A percentile compares a stretch with the other conserved stretches of the same genome.
These are phyloP conservation scores for Termitomyces sp. DNA, from an alignment of 768 basidiomycete species.

Conservation along the genomic window DNA sequence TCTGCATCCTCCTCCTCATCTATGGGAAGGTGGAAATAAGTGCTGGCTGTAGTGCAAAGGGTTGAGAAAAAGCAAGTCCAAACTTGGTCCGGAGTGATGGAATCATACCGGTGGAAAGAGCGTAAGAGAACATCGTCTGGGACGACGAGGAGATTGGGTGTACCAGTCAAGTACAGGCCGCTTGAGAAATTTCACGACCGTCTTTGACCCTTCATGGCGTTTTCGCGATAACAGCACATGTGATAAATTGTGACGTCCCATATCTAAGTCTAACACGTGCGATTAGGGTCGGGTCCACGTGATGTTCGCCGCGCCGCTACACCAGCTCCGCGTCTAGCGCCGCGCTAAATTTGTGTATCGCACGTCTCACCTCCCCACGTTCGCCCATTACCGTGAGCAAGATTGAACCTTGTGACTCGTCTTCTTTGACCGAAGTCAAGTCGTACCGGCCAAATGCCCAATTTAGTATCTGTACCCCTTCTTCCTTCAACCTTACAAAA, in stretches of 20 bases:
- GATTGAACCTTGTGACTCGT: conserved; percentile 32
- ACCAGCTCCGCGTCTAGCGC: conserved; percentile 31
- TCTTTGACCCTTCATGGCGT: conserved; percentile 22
- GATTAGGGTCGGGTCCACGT: conserved; percentile 17
- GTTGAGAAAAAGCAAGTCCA: conserved; percentile 1
- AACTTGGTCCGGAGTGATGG: neutral
- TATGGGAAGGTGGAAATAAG: conserved; percentile 59
- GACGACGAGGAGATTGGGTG: conserved; percentile 2
- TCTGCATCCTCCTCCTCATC: conserved; percentile 50
- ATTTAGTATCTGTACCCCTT: conserved; percentile 59
- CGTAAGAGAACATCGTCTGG: conserved; percentile 38
- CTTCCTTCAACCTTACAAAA: conserved; percentile 51
- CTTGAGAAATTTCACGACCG: conserved; percentile 7
- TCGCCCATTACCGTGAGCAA: conserved; percentile 90
- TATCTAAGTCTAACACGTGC: conserved; percentile 39
- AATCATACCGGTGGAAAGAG: conserved; percentile 34
- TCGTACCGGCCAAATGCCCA: conserved; percentile 93
- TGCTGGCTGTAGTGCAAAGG: conserved; percentile 35
- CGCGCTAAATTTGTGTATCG: conserved; percentile 48
- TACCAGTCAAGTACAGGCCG: neutral
- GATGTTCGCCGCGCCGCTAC: neutral
- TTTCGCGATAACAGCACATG: conserved; percentile 54
- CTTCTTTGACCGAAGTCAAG: conserved; percentile 30
- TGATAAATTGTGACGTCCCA: conserved; percentile 11
- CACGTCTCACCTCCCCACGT: conserved; percentile 66